Evolutionary conservation across 1,139 yeast genomes (phyloP).

Genomic region (Sugiyamaella paludigena): DNA sequence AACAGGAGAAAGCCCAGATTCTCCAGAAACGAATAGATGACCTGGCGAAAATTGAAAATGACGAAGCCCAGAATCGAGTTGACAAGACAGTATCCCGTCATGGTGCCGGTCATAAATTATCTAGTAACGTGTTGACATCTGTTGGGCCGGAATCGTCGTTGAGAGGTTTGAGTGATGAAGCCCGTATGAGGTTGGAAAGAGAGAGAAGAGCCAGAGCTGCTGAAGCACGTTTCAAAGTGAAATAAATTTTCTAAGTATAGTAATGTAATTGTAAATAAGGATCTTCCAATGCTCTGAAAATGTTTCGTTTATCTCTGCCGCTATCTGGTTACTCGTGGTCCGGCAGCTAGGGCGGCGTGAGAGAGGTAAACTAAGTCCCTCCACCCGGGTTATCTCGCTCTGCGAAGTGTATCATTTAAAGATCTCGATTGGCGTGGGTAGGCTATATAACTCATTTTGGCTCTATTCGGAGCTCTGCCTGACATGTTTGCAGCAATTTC

Average conservation of each 20-base stretch:
- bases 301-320: too few relatives aligned
- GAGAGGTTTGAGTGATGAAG: slow-evolving; percentile 58
- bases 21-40: slow-evolving; percentile 35
- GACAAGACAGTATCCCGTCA: slow-evolving; percentile 29
- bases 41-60: slow-evolving; percentile 33
- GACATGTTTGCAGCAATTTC: too few relatives aligned
- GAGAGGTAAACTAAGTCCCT: too few relatives aligned
- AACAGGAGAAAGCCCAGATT: slow-evolving; percentile 32
- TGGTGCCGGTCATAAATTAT: slow-evolving; percentile 42
- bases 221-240: slow-evolving; percentile 66
- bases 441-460: too few relatives aligned
- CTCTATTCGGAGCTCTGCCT: too few relatives aligned
- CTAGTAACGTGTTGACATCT: slow-evolving; percentile 30
- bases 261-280: not conserved
- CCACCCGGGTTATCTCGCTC: too few relatives aligned
- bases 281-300: too few relatives aligned
- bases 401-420: too few relatives aligned
- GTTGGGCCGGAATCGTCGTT: slow-evolving; percentile 25
- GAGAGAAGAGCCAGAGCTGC: slow-evolving; percentile 97
- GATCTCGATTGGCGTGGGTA: too few relatives aligned
- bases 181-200: slow-evolving; percentile 73
- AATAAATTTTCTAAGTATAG: not conserved
- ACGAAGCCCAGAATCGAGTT: slow-evolving; percentile 35
- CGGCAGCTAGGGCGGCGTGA: too few relatives aligned
- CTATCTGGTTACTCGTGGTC: too few relatives aligned